phyloP scores from a whole-genome alignment of 495 filamentous ascomycete species.

The Podospora pseudopauciseta region DNA sequence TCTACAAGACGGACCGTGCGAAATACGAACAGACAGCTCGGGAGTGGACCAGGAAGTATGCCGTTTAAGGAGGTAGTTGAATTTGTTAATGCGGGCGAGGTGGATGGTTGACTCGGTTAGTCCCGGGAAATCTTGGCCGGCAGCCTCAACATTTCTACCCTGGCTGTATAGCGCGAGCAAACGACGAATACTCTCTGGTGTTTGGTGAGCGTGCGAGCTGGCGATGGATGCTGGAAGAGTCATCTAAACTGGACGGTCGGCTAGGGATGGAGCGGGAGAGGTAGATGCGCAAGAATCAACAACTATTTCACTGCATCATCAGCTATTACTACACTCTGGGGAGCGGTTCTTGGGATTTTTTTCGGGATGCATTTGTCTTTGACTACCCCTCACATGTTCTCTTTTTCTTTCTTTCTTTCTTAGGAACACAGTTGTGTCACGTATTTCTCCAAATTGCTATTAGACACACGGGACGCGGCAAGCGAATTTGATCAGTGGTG shows the following conservation, averaged over 20 bases:
- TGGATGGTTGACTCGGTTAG: slow-evolving; percentile 13
- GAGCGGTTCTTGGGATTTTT: background rate
- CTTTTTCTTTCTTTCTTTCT: background rate
- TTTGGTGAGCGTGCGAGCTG: slow-evolving; percentile 3
- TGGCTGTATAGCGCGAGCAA: slow-evolving; percentile 1
- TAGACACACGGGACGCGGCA: background rate
- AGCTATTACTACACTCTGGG: slow-evolving; percentile 14
- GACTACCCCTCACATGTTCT: slow-evolving; percentile 1
- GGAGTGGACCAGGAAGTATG: slow-evolving; percentile 99
- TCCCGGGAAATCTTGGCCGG: background rate
- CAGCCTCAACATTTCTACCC: background rate
- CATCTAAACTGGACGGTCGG: background rate
- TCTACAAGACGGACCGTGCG: slow-evolving; percentile 97
- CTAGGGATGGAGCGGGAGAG: slow-evolving; percentile 7
- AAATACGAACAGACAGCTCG: slow-evolving; percentile 94
- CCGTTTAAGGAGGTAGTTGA: slow-evolving; percentile 55
- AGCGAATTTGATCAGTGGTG: background rate
- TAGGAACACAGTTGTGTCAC: background rate
- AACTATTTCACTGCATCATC: slow-evolving; percentile 24
- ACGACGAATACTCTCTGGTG: background rate
- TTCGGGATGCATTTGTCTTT: slow-evolving; percentile 23
- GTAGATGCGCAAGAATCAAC: slow-evolving; percentile 21
- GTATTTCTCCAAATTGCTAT: slow-evolving; percentile 3
- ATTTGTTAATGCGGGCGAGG: background rate
- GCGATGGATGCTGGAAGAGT: background rate